Percentiles rank a stretch among this genome's conserved stretches.
phyloP scores from a whole-genome alignment of 1,284 basidiomycete species.

The Lentinula novae-zelandiae region DNA sequence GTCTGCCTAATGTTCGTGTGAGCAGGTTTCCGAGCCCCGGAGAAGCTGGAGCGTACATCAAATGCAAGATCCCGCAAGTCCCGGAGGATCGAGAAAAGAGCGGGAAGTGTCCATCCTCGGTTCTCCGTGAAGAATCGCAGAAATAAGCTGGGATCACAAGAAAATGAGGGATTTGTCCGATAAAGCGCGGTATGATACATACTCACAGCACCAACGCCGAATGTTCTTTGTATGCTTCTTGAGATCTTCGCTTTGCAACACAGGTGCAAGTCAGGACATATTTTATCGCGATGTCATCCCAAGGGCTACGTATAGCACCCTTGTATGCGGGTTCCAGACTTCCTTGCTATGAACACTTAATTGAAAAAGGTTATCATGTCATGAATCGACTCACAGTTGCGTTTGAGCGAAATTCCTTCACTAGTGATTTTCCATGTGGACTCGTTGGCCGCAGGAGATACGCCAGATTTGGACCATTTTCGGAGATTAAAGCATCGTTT shows the following conservation, averaged over 20 bases:
- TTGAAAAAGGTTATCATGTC: conserved; percentile 1
- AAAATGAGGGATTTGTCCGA: neutral
- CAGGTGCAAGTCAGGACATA: conserved; percentile 72
- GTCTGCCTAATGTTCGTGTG: conserved; percentile 53
- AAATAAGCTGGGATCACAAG: conserved; percentile 50
- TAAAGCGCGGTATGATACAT: neutral
- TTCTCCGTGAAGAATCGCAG: conserved; percentile 74
- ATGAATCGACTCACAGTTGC: conserved; percentile 44
- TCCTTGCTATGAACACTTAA: conserved; percentile 34
- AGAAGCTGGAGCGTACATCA: conserved; percentile 42
- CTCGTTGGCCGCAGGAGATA: conserved; percentile 71
- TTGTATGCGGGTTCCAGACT: conserved; percentile 51
- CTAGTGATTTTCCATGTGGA: conserved; percentile 67
- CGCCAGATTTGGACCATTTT: conserved; percentile 66
- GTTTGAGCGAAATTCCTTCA: conserved; percentile 62
- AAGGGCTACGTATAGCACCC: conserved; percentile 63
- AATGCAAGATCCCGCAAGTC: conserved; percentile 82
- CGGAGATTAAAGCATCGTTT: conserved; percentile 53
- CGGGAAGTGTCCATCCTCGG: conserved; percentile 79
- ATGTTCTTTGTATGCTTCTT: conserved; percentile 77
- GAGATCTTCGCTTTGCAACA: conserved; percentile 58
- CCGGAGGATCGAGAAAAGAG: conserved; percentile 73
- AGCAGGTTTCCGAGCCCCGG: neutral
- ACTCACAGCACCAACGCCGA: conserved; percentile 61
- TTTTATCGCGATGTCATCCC: conserved; percentile 80